Evolutionary conservation across 129 eudicot genomes (phyloP), one percentile per base, ranked within the genome.

Genomic region (Flaveria bidentis): DNA sequence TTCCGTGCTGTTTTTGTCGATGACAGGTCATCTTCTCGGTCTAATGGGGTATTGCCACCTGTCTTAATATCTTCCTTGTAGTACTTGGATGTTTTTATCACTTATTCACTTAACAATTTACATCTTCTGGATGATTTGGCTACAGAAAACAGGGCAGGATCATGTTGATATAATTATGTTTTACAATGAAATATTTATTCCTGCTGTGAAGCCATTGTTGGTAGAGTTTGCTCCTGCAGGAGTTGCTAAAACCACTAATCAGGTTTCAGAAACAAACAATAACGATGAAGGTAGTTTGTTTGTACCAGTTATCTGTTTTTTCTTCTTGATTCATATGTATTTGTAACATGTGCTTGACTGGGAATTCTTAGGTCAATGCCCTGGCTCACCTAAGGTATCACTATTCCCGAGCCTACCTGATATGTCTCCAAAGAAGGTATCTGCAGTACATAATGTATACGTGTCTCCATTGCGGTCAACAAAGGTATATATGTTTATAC

Each of bases 371-470:
- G 99, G 92, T 78, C 86, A 82, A 72, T 80, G 87, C 70, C 99
- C 97, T 44, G 88, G 88, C 57, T 95, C 99, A 15, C 99, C 97
- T 9, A 91, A 79, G 75, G 77, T 94, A 76, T 87, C 97, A 6
- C 30, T 87, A 13, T 95, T 95, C 84, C 97, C 99, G 17, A 89
- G 89, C 74, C 92, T 95, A 50, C 99, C 99, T 17, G 99, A 95
- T 78, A 91, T 91, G 99, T 95, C 99, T 18, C 99, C 97, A 2
- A 95, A 91, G 86, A 95, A 95, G 82, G 97, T 95, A 23, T 91
- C 99, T 44, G 84, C 94, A 2, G 88, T 80, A 5, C 98, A 91
- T 79, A 95, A 95, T 70, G 92, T 95, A 9, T 95, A 91, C 41
- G 99, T 95, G 36, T 95, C 99, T 69, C 99, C 99, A 11, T 80